Conservation (phyloP, 2,329 filamentous ascomycete species). For the Clonostachys rosea region DNA sequence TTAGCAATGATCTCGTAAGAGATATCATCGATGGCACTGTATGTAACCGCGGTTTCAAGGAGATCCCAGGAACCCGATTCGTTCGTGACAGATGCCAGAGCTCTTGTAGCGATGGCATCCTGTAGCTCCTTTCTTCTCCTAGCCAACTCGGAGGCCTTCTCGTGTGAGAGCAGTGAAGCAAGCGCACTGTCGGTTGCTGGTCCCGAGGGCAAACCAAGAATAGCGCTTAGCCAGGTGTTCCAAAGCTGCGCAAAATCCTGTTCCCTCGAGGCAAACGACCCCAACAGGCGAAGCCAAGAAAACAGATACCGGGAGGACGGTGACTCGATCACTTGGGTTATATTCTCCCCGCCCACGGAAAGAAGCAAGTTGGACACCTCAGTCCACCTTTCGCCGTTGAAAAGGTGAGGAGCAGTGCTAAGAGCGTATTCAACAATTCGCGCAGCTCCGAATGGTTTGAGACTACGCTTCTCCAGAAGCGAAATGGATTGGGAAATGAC, state of each 20-base stretch:
- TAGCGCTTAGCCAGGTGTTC: slow-evolving; percentile 33
- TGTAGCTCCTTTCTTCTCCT: slow-evolving; percentile 37
- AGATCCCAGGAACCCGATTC: slow-evolving; percentile 33
- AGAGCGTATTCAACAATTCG: slow-evolving; percentile 33
- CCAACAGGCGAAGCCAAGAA: slow-evolving; percentile 56
- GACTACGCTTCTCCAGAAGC: slow-evolving; percentile 43
- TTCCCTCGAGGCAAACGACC: slow-evolving; percentile 30
- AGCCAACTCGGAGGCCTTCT: slow-evolving; percentile 30
- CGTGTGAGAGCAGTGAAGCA: slow-evolving; percentile 39
- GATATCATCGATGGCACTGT: slow-evolving; percentile 32
- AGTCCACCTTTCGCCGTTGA: slow-evolving; percentile 20
- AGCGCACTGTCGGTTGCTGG: slow-evolving; percentile 23
- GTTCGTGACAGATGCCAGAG: slow-evolving; percentile 28
- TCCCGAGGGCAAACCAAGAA: slow-evolving; percentile 25
- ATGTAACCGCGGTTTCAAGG: slow-evolving; percentile 40
- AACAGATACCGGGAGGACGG: slow-evolving; percentile 65
- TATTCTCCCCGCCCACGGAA: slow-evolving; percentile 47
- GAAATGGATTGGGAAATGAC: slow-evolving; percentile 27
- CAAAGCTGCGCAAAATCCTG: slow-evolving; percentile 35
- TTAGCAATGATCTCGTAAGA: slow-evolving; percentile 21
- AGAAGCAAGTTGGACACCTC: slow-evolving; percentile 37
- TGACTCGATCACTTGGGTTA: slow-evolving; percentile 56
- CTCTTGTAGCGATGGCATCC: slow-evolving; percentile 33
- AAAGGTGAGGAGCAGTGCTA: slow-evolving; percentile 32
- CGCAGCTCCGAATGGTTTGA: slow-evolving; percentile 54